A percentile compares a stretch with the other conserved stretches of the same genome.
These are phyloP conservation scores for Entomortierella chlamydospora DNA, from an alignment of 192 early-diverging fungal genomes.

Conservation along the genomic window DNA sequence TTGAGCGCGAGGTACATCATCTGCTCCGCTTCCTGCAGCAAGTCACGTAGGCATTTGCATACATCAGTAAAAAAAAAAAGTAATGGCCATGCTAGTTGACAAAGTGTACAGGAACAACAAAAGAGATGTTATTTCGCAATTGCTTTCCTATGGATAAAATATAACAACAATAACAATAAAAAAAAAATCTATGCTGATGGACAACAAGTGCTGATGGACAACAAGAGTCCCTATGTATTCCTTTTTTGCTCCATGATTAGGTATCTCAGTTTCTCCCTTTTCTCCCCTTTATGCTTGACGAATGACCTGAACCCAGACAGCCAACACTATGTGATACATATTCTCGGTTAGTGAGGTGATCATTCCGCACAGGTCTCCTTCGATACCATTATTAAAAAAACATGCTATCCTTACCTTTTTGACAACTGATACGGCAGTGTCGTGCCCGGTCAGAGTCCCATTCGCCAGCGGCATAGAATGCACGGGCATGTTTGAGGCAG, in stretches of 20 bases:
- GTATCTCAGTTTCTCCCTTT: not conserved
- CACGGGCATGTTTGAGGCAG: constrained; percentile 68
- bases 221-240: not conserved
- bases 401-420: constrained; percentile 31
- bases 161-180: too few species aligned
- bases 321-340: constrained; percentile 21
- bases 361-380: not conserved
- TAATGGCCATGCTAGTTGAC: too few species aligned
- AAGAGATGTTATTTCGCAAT: too few species aligned
- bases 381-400: not conserved
- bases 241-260: not conserved
- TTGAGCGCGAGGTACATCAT: too few species aligned
- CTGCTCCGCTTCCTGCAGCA: too few species aligned
- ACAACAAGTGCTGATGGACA: too few species aligned
- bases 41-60: too few species aligned
- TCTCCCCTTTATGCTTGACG: constrained; percentile 32
- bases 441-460: constrained; percentile 63
- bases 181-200: too few species aligned
- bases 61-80: too few species aligned
- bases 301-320: constrained; percentile 42
- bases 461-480: constrained; percentile 61
- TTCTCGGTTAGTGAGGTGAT: not conserved
- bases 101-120: too few species aligned
- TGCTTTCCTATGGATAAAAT: too few species aligned
- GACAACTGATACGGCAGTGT: constrained; percentile 58